Evolutionary conservation across 129 eudicot species (phyloP).

Genomic region (Chrysanthemum seticuspe): DNA sequence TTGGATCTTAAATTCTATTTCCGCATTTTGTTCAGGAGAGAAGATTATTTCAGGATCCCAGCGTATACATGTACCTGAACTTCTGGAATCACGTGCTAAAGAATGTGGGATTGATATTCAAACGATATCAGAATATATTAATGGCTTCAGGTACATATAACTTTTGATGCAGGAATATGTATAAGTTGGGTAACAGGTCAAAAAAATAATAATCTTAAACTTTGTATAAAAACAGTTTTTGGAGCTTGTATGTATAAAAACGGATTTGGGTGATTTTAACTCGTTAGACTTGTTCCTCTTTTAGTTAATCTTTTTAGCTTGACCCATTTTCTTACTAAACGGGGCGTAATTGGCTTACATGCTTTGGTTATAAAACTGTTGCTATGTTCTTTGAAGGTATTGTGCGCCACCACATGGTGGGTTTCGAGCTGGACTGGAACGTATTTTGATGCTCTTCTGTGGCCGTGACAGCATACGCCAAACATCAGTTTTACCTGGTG

Average conservation of each 20-base stretch:
- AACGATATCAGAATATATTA: conserved; percentile 42
- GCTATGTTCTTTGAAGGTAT: conserved; percentile 39
- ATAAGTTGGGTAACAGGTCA: too few relatives aligned
- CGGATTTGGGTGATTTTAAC: too few relatives aligned
- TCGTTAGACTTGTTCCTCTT: too few relatives aligned
- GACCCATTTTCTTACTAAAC: too few relatives aligned
- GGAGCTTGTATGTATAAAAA: not conserved
- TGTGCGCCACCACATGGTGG: conserved; percentile 84
- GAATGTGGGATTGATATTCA: conserved; percentile 50
- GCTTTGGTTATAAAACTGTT: too few relatives aligned
- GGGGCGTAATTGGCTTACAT: too few relatives aligned
- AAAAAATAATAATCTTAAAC: not conserved
- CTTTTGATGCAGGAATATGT: not conserved
- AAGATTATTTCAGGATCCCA: conserved; percentile 79
- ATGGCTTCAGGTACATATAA: conserved; percentile 41
- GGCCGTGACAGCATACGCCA: conserved; percentile 66
- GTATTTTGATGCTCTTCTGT: conserved; percentile 77
- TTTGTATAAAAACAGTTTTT: too few relatives aligned
- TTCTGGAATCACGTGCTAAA: conserved; percentile 47
- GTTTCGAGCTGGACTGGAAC: conserved; percentile 75
- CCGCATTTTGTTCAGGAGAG: conserved; percentile 40
- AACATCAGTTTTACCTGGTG: conserved; percentile 73
- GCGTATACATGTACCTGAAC: conserved; percentile 55
- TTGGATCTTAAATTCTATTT: not conserved
- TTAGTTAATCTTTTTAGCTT: too few relatives aligned